phyloP scores from a whole-genome alignment of 176 grass and related monocot genomes.

The Carex kokanica region DNA sequence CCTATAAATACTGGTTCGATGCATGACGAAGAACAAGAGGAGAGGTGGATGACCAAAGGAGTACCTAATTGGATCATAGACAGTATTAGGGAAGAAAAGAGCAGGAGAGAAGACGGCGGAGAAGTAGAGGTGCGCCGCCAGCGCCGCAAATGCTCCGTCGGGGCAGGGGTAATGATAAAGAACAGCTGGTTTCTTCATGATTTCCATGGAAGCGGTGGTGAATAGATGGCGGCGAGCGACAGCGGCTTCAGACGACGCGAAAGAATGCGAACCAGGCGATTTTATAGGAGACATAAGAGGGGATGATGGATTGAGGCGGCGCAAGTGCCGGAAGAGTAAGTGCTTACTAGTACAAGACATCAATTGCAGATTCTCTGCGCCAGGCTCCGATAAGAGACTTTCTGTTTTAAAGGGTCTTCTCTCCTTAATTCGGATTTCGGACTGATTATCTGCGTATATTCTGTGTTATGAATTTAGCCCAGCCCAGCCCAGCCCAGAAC shows the following conservation, averaged over 20 bases:
- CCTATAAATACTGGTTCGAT: neutral
- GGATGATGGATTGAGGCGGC: neutral
- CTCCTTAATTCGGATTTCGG: too few relatives aligned
- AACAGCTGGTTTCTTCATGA: constrained; percentile 56
- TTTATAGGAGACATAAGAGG: neutral
- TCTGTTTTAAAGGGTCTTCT: too few relatives aligned
- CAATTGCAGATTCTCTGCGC: neutral
- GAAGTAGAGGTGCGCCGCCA: constrained; percentile 95
- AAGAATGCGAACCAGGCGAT: neutral
- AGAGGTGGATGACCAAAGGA: neutral
- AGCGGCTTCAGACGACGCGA: neutral
- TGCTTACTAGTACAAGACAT: neutral
- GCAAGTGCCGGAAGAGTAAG: neutral
- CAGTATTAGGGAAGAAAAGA: constrained; percentile 82
- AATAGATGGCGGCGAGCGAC: neutral
- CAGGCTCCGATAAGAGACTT: too few relatives aligned
- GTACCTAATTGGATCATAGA: constrained; percentile 87
- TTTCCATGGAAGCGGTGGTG: constrained; percentile 31
- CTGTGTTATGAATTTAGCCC: too few relatives aligned
- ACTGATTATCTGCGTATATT: too few relatives aligned
- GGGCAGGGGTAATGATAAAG: constrained; percentile 96
- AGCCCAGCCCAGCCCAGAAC: too few relatives aligned
- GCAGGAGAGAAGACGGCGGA: constrained; percentile 55
- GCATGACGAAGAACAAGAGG: neutral
- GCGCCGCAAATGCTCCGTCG: constrained; percentile 86